phyloP scores from a whole-genome alignment of 495 filamentous ascomycete species.

The Tuber microsphaerosporum region DNA sequence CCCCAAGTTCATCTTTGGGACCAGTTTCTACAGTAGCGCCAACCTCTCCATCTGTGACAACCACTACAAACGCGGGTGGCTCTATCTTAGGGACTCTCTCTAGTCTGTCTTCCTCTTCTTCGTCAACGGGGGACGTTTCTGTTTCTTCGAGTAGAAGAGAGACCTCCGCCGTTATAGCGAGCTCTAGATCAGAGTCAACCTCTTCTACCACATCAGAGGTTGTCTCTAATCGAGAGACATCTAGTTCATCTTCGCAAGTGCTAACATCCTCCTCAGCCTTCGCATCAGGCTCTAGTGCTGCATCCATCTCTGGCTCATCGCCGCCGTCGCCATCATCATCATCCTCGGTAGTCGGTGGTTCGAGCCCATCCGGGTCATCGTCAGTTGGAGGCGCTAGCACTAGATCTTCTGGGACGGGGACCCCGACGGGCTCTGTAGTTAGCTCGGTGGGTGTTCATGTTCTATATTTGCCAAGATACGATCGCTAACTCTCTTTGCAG shows the following conservation, averaged over 20 bases:
- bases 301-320: neutral
- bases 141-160: too few species aligned
- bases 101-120: conserved; percentile 14
- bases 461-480: neutral
- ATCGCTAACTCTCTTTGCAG: neutral
- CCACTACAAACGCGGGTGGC: conserved; percentile 4
- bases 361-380: neutral
- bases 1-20: conserved; percentile 6
- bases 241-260: neutral
- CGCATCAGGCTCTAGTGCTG: neutral
- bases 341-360: neutral
- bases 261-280: neutral
- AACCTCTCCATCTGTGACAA: conserved; percentile 1
- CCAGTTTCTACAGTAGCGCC: conserved; percentile 16
- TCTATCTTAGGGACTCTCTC: conserved; percentile 19
- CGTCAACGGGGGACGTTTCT: too few species aligned
- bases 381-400: neutral
- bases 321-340: neutral
- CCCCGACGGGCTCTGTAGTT: neutral
- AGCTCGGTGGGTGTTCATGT: conserved; percentile 23
- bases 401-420: neutral
- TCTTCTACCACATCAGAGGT: neutral
- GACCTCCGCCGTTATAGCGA: neutral
- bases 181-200: neutral
- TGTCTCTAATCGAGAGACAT: neutral